phyloP scores from a whole-genome alignment of 108 stramenopile species.

The Schizochytrium sp. region DNA sequence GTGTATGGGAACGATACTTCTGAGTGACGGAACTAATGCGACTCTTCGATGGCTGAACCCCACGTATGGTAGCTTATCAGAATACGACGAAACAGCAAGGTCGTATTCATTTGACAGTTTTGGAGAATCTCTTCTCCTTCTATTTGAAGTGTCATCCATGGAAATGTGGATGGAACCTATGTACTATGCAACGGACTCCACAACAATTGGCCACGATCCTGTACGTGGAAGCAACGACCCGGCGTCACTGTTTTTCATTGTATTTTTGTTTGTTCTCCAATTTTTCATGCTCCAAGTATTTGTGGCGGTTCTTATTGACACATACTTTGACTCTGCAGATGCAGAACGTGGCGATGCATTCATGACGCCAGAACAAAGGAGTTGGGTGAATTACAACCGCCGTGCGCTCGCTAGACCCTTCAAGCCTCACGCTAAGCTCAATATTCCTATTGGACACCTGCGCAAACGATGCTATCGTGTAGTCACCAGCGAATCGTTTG shows the following conservation, averaged over 20 bases:
- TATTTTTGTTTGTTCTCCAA: constrained; percentile 76
- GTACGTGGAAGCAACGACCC: constrained; percentile 48
- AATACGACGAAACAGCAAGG: background rate
- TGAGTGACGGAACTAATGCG: constrained; percentile 3
- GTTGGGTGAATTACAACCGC: constrained; percentile 70
- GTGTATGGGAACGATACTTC: background rate
- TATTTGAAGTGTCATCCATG: constrained; percentile 72
- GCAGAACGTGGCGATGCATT: constrained; percentile 22
- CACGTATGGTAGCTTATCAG: constrained; percentile 12
- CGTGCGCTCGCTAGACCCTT: background rate
- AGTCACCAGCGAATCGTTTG: constrained; percentile 64
- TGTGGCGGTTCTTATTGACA: constrained; percentile 81
- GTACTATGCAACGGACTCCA: constrained; percentile 67
- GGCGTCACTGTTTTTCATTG: constrained; percentile 71
- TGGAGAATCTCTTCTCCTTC: constrained; percentile 63
- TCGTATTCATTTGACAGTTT: constrained; percentile 72
- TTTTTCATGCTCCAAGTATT: constrained; percentile 84
- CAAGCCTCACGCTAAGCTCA: constrained; percentile 21
- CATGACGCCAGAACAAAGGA: constrained; percentile 71
- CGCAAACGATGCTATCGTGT: constrained; percentile 64
- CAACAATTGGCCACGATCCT: constrained; percentile 58
- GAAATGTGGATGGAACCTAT: constrained; percentile 74
- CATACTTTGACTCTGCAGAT: constrained; percentile 75
- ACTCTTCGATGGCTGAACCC: constrained; percentile 46
- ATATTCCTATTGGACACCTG: background rate